phyloP scores from a whole-genome alignment of 176 grass and related monocot genomes.

The Stipa capillata region DNA sequence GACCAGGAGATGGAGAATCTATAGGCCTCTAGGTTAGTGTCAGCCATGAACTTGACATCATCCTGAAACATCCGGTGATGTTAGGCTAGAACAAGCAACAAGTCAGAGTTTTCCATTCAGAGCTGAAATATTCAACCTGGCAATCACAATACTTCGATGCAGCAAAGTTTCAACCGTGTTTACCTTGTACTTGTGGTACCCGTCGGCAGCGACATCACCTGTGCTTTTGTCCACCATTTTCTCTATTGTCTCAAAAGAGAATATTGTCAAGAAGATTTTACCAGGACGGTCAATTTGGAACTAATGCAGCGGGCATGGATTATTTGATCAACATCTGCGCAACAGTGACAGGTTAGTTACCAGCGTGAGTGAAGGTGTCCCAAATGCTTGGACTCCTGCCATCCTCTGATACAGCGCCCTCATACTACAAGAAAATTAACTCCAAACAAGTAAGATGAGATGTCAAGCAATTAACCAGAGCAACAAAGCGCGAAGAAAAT shows the following conservation, averaged over 20 bases:
- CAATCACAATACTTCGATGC: not conserved
- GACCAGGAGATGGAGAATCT: conserved; percentile 68
- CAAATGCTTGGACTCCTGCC: conserved; percentile 19
- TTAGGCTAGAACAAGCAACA: not conserved
- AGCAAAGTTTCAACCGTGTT: not conserved
- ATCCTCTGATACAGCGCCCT: not conserved
- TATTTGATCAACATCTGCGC: not conserved
- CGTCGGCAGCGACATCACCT: not conserved
- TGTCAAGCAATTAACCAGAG: not conserved
- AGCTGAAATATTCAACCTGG: not conserved
- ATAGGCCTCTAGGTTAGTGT: conserved; percentile 52
- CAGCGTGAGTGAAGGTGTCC: not conserved
- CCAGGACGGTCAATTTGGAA: not conserved
- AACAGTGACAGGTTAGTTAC: not conserved
- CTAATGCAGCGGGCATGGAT: not conserved
- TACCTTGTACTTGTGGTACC: conserved; percentile 9
- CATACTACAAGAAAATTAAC: not conserved
- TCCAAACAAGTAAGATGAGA: not conserved
- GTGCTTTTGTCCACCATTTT: not conserved
- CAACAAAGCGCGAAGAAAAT: not conserved
- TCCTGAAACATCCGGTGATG: conserved; percentile 25
- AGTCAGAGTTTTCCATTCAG: not conserved
- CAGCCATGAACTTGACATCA: conserved; percentile 47
- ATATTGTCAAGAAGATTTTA: not conserved
- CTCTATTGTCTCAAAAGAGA: not conserved